Evolutionary conservation across 768 basidiomycete genomes (phyloP).

Genomic region (Russula abietina): DNA sequence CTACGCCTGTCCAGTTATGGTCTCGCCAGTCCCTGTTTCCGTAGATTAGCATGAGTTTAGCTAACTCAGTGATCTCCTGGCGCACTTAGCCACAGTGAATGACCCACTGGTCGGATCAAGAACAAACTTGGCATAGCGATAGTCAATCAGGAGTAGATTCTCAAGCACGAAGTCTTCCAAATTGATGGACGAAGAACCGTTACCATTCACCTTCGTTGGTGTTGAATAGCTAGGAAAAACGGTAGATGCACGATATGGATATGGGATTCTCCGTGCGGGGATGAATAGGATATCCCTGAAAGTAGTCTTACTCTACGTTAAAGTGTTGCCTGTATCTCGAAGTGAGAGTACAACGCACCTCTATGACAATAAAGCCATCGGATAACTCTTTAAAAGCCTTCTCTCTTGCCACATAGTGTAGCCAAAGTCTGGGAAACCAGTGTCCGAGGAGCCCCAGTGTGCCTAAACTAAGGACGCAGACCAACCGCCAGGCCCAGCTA

Average conservation of each 20-base stretch:
- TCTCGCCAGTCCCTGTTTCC: slow-evolving; percentile 82
- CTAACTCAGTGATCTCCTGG: slow-evolving; percentile 2
- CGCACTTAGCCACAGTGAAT: slow-evolving; percentile 75
- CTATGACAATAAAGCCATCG: slow-evolving; percentile 78
- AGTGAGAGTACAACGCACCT: slow-evolving; percentile 49
- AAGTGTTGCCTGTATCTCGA: slow-evolving; percentile 19
- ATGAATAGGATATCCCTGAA: slow-evolving; percentile 78
- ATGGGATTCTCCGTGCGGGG: slow-evolving; percentile 58
- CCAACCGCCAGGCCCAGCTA: slow-evolving; percentile 60
- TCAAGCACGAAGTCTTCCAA: slow-evolving; percentile 37
- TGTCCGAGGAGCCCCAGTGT: slow-evolving; percentile 74
- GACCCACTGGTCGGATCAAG: slow-evolving; percentile 78
- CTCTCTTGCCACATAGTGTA: slow-evolving; percentile 78
- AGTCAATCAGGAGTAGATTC: slow-evolving; percentile 69
- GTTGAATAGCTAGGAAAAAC: slow-evolving; percentile 51
- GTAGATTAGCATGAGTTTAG: background rate
- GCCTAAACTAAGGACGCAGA: slow-evolving; percentile 65
- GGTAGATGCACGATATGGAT: slow-evolving; percentile 74
- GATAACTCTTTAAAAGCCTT: slow-evolving; percentile 69
- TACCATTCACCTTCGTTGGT: slow-evolving; percentile 19
- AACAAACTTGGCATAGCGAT: slow-evolving; percentile 88
- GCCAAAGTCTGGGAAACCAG: slow-evolving; percentile 92
- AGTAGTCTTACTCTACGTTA: slow-evolving; percentile 53
- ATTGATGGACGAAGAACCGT: slow-evolving; percentile 32
- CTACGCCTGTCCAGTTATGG: slow-evolving; percentile 57